These are phyloP conservation scores for Mrakiaceae sp. DNA, from an alignment of 1,284 basidiomycete genomes.

Conservation along the genomic window DNA sequence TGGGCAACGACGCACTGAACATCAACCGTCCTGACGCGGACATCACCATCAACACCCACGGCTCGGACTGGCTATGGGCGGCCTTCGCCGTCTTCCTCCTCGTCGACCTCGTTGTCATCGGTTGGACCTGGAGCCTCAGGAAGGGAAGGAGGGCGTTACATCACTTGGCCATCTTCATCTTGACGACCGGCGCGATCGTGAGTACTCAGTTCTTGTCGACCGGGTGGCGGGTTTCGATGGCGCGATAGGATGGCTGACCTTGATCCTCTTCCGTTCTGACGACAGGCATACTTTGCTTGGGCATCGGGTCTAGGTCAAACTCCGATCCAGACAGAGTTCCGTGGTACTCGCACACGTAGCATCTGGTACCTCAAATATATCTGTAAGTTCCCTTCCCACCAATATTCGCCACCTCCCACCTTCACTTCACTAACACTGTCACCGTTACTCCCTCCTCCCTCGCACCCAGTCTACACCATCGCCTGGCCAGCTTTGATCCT, in stretches of 20 bases:
- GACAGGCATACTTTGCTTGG: not conserved
- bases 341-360: not conserved
- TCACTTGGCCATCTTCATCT: not conserved
- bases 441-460: no score
- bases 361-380: no score
- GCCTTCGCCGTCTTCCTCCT: not conserved
- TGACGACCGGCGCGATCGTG: not conserved
- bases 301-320: not conserved
- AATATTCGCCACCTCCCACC: not conserved
- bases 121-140: not conserved
- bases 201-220: not conserved
- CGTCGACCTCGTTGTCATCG: not conserved
- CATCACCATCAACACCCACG: not conserved
- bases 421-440: not conserved
- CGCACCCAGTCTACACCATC: constrained; percentile 23
- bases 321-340: not conserved
- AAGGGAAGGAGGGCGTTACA: not conserved
- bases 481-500: constrained; percentile 48
- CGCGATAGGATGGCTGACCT: no score
- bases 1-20: not conserved
- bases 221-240: no score
- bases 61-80: not conserved
- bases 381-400: not conserved
- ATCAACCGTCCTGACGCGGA: not conserved
- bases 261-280: not conserved